Conservation (phyloP, 495 filamentous ascomycete species). For the Apiosordaria backusii region DNA sequence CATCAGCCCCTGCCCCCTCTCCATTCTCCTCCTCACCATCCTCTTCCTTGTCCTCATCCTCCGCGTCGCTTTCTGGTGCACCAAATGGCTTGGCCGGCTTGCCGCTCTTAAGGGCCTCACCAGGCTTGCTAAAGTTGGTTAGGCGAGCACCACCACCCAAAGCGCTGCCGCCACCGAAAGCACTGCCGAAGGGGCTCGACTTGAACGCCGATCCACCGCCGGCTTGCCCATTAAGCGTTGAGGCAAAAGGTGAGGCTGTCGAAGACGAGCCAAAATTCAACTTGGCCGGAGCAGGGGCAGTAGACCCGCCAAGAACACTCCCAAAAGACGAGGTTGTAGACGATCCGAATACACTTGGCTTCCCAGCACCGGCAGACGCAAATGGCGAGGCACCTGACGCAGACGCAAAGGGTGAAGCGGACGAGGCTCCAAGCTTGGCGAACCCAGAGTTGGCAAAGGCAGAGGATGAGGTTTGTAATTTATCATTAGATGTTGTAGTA, state of each 20-base stretch:
- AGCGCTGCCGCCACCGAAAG: conserved; percentile 52
- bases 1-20: conserved; percentile 15
- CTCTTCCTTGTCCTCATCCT: conserved; percentile 51
- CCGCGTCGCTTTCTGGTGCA: conserved; percentile 60
- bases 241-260: conserved; percentile 26
- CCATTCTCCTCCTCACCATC: conserved; percentile 40
- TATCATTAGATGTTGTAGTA: conserved; percentile 15
- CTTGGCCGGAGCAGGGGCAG: conserved; percentile 32
- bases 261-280: conserved; percentile 33
- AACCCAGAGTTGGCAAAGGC: conserved; percentile 52
- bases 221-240: conserved; percentile 20
- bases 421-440: conserved; percentile 46
- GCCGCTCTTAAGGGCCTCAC: conserved; percentile 50
- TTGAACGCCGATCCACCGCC: conserved; percentile 40
- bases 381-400: conserved; percentile 41
- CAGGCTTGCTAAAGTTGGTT: conserved; percentile 66
- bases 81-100: conserved; percentile 69
- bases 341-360: conserved; percentile 42
- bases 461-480: conserved; percentile 36
- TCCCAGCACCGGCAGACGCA: conserved; percentile 29
- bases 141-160: conserved; percentile 45
- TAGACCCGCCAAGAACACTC: conserved; percentile 25
- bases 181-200: conserved; percentile 40
- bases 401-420: conserved; percentile 43
- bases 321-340: conserved; percentile 35